Evolutionary conservation across 2,329 filamentous ascomycete genomes (phyloP).

Genomic region (Paracamarosporium sp.): DNA sequence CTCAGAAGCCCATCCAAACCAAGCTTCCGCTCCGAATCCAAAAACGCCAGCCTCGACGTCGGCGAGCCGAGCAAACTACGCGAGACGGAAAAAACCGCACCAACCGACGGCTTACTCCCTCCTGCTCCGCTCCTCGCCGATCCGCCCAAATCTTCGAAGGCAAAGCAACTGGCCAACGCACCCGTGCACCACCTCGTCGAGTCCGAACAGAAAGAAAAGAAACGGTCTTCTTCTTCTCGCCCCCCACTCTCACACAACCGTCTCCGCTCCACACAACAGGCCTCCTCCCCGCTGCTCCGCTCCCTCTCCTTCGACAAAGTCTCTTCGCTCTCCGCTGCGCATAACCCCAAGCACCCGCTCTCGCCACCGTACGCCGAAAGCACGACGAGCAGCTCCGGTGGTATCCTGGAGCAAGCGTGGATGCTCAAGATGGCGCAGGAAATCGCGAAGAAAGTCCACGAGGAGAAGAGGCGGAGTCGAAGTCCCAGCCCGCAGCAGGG

Average conservation of each 20-base stretch:
- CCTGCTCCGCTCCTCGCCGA: conserved; percentile 35
- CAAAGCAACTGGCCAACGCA: conserved; percentile 27
- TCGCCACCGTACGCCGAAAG: conserved; percentile 32
- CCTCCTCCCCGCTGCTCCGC: conserved; percentile 44
- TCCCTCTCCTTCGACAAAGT: conserved; percentile 43
- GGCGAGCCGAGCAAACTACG: conserved; percentile 30
- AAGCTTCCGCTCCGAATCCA: conserved; percentile 29
- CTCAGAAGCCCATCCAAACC: conserved; percentile 35
- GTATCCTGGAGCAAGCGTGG: conserved; percentile 81
- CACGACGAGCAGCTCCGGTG: conserved; percentile 42
- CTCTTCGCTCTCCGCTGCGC: conserved; percentile 26
- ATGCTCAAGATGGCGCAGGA: conserved; percentile 93
- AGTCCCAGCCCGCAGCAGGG: conserved; percentile 7
- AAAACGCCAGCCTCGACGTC: conserved; percentile 31
- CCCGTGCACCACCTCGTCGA: conserved; percentile 7
- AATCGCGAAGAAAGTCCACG: conserved; percentile 84
- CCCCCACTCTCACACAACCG: conserved; percentile 39
- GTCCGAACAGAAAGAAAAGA: conserved; percentile 17
- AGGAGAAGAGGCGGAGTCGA: conserved; percentile 69
- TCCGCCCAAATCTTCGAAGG: conserved; percentile 24
- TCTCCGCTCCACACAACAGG: conserved; percentile 39
- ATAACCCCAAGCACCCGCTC: conserved; percentile 17
- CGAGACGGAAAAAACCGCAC: conserved; percentile 17
- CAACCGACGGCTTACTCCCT: conserved; percentile 30
- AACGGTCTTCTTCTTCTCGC: conserved; percentile 23